Evolutionary conservation across 352 stramenopile genomes (phyloP), one percentile per base, ranked within the genome.

Genomic region (Phytophthora palmivora): DNA sequence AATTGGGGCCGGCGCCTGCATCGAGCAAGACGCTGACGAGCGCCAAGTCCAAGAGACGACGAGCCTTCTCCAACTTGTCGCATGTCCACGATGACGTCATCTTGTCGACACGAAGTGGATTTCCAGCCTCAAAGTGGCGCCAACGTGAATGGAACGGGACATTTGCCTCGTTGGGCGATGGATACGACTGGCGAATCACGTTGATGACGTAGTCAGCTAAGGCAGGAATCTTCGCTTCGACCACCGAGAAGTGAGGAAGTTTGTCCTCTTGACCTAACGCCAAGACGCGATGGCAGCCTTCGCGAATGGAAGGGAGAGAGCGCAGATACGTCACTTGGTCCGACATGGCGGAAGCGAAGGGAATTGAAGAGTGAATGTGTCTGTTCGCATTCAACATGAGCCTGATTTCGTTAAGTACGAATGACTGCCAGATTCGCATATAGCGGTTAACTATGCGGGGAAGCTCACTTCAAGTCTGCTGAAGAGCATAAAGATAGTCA

Each of bases 61-160:
- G 79, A 22, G 85, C 77, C 50, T 77, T 79, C 50, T 89, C 80
- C 44, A 78, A 60, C 18, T 51, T 53, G 33, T 88, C 73, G 50
- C 78, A 89, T 37, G 46, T 47, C 81, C 81, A 89, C 5, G 24
- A 62, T 26, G 76, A 61, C 50, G 72, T 78, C 70, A 89, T 74
- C 63, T 74, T 72, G 8, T 69, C 50, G 4, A 89, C 69, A 8
- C 87, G 82, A 8, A 85, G 58, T 26, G 88, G 67, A 47, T 91
- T 83, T 2, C 87, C 85, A 19, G 81, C 84, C 69, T 96, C 87
- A 46, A 96, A 94, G 63, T 96, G 87, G 39, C 87, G 82, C 49
- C 67, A 89, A 44, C 87, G 73, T 50, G 84, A 93, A 67, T 95
- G 87, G 66, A 92, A 94, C 0, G 87, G 87, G 41, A 94, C 87